phyloP scores from a whole-genome alignment of 108 stramenopile genomes.

The Heterococcus sp. region DNA sequence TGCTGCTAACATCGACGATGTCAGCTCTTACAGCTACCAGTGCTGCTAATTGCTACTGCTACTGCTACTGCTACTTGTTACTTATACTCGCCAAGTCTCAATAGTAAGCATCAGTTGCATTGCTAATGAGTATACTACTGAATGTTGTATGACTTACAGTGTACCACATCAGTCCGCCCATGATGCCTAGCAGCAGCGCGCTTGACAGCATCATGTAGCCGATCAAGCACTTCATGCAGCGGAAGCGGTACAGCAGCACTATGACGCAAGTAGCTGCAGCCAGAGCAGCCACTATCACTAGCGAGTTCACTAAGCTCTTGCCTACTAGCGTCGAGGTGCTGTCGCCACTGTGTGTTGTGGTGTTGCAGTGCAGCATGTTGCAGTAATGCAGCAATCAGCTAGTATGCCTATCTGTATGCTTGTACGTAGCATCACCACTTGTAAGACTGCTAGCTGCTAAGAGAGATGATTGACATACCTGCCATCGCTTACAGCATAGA shows the following conservation, averaged over 20 bases:
- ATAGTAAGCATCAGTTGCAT: too few species aligned
- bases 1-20: neutral
- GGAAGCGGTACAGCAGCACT: slow-evolving; percentile 80
- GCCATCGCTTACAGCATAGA: slow-evolving; percentile 1
- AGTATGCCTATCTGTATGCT: neutral
- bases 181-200: slow-evolving; percentile 73
- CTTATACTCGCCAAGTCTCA: too few species aligned
- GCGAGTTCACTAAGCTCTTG: slow-evolving; percentile 74
- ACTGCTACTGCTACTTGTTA: too few species aligned
- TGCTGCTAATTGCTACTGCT: too few species aligned
- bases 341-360: slow-evolving; percentile 43
- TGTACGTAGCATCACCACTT: neutral
- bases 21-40: too few species aligned
- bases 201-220: slow-evolving; percentile 82
- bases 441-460: neutral
- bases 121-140: too few species aligned
- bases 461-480: neutral
- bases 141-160: slow-evolving; percentile 10
- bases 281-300: slow-evolving; percentile 81
- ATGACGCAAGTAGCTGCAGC: slow-evolving; percentile 76
- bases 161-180: slow-evolving; percentile 66
- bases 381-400: neutral
- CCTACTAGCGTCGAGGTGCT: slow-evolving; percentile 61
- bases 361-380: neutral
- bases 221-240: slow-evolving; percentile 76